phyloP scores from a whole-genome alignment of 1,284 basidiomycete genomes.

The Mycena sp. region DNA sequence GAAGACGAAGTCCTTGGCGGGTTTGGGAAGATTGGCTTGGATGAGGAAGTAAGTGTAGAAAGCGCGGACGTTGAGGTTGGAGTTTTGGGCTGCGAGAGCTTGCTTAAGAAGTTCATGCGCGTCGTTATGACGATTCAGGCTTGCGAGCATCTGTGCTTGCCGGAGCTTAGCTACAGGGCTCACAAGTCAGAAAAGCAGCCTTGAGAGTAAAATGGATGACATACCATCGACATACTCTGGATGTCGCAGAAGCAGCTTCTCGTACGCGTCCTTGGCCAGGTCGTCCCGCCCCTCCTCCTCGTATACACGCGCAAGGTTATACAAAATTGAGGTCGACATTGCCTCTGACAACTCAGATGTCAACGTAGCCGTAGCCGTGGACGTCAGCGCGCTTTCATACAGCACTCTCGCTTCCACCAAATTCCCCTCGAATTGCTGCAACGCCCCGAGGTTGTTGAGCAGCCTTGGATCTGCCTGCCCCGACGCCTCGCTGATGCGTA shows the following conservation, averaged over 20 bases:
- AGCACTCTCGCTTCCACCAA: slow-evolving; percentile 61
- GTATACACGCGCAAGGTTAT: slow-evolving; percentile 89
- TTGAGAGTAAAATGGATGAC: slow-evolving; percentile 38
- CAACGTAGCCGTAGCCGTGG: slow-evolving; percentile 49
- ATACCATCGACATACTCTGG: slow-evolving; percentile 94
- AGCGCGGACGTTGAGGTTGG: slow-evolving; percentile 83
- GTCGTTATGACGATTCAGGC: slow-evolving; percentile 75
- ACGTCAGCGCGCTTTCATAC: slow-evolving; percentile 77
- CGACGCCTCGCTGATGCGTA: slow-evolving; percentile 63
- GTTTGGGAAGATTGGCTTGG: slow-evolving; percentile 72
- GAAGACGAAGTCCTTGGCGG: slow-evolving; percentile 87
- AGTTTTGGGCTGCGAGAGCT: slow-evolving; percentile 74
- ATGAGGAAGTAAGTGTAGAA: slow-evolving; percentile 92
- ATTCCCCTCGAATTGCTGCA: slow-evolving; percentile 80
- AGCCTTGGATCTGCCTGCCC: slow-evolving; percentile 70
- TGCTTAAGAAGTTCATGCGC: slow-evolving; percentile 92
- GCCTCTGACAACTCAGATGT: slow-evolving; percentile 50
- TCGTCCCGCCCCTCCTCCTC: slow-evolving; percentile 81
- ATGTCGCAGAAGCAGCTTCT: slow-evolving; percentile 84
- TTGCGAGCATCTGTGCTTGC: slow-evolving; percentile 80
- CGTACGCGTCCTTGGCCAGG: slow-evolving; percentile 85
- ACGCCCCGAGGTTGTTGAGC: slow-evolving; percentile 84
- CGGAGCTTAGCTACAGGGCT: slow-evolving; percentile 82
- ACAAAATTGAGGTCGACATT: slow-evolving; percentile 84
- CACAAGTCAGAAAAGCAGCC: slow-evolving; percentile 13